phyloP scores from a whole-genome alignment of 2,329 filamentous ascomycete species.

The Hirsutella rhossiliensis region DNA sequence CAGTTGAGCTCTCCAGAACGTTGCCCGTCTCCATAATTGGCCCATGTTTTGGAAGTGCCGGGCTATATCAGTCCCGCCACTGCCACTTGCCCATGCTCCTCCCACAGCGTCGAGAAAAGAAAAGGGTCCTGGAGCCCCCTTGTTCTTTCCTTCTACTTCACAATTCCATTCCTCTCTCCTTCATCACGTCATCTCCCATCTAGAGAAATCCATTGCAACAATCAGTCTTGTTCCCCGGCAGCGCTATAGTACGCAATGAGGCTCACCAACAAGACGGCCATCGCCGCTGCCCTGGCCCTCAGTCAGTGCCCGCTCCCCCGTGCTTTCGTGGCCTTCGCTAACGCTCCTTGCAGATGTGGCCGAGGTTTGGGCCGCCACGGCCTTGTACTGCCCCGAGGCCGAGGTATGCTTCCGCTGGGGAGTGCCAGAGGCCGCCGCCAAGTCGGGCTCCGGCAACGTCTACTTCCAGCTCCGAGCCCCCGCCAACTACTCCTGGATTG shows the following conservation, averaged over 20 bases:
- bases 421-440: constrained; percentile 36
- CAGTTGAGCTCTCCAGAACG: no score
- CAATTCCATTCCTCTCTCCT: no score
- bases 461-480: constrained; percentile 50
- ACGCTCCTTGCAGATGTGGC: constrained; percentile 8
- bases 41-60: no score
- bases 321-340: background rate
- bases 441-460: constrained; percentile 38
- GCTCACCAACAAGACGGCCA: background rate
- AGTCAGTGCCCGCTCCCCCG: background rate
- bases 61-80: no score
- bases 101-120: no score
- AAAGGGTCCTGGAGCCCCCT: no score
- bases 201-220: no score
- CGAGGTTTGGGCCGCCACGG: constrained; percentile 12
- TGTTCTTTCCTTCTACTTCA: no score
- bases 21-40: no score
- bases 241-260: background rate
- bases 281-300: constrained; percentile 5
- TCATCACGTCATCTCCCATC: no score
- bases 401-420: constrained; percentile 44
- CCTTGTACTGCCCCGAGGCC: constrained; percentile 27
- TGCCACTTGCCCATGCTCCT: no score
- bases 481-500: constrained; percentile 41
- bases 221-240: no score